Evolutionary conservation across 192 early-diverging fungal genomes (phyloP).

Genomic region (Rhizophagus prolifer): DNA sequence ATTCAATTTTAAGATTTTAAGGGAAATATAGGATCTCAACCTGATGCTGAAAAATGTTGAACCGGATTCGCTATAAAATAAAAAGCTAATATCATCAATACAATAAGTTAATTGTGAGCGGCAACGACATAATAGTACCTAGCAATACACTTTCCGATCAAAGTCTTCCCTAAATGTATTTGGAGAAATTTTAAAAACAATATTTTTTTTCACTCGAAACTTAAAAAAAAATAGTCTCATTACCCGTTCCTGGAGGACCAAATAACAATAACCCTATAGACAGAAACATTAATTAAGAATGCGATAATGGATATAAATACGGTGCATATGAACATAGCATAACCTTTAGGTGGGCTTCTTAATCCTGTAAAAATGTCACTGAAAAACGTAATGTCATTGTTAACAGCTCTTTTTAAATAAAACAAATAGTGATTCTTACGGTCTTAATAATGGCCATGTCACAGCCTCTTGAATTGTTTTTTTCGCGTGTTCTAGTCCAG

Average conservation of each 20-base stretch:
- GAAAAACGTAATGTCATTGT: background rate
- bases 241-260: slow-evolving; percentile 84
- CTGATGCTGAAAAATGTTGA: slow-evolving; percentile 92
- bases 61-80: slow-evolving; percentile 56
- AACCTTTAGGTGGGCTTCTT: slow-evolving; percentile 76
- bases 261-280: slow-evolving; percentile 69
- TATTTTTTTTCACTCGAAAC: too few relatives aligned
- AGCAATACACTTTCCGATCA: slow-evolving; percentile 89
- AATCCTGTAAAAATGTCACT: slow-evolving; percentile 86
- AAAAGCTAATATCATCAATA: too few relatives aligned
- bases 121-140: slow-evolving; percentile 31
- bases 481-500: slow-evolving; percentile 83
- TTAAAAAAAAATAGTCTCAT: slow-evolving; percentile 1
- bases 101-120: background rate
- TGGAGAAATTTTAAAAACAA: too few relatives aligned
- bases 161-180: slow-evolving; percentile 61
- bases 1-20: too few relatives aligned
- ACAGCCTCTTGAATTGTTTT: slow-evolving; percentile 75
- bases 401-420: background rate
- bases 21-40: background rate
- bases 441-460: slow-evolving; percentile 73
- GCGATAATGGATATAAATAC: background rate
- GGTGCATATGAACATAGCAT: background rate
- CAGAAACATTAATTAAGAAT: background rate
- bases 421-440: slow-evolving; percentile 21